Evolutionary conservation across 2,329 filamentous ascomycete species (phyloP), one percentile per base, ranked within the genome.

Genomic region (Trichoderma cornu-damae): DNA sequence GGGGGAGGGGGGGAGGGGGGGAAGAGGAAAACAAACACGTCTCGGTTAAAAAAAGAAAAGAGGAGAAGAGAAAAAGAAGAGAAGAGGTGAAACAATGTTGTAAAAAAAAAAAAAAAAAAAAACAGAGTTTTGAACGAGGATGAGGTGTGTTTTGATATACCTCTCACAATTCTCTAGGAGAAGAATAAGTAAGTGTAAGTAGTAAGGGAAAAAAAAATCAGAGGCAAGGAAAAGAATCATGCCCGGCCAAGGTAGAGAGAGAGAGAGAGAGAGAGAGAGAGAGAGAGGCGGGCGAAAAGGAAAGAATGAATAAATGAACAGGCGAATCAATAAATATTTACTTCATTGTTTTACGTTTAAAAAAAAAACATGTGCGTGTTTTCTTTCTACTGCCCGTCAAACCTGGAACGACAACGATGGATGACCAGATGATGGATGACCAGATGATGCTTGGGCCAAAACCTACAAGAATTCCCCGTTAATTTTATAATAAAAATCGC

Each of bases 401-500:
- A n/a, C n/a, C n/a, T n/a, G n/a, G n/a, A n/a, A n/a, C n/a, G n/a
- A n/a, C n/a, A n/a, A n/a, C n/a, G n/a, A n/a, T n/a, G n/a, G n/a
- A n/a, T n/a, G n/a, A n/a, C n/a, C n/a, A n/a, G n/a, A n/a, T n/a
- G n/a, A n/a, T n/a, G n/a, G n/a, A n/a, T n/a, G n/a, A n/a, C n/a
- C 28, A 12, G 30, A 14, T 7, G 18, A 28, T 9, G 12, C 16
- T 42, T 26, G 8, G 22, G 37, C 30, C 38, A 26, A 44, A 28
- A 35, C 46, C 42, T 46, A 46, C 24, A 42, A 38, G 32, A 37
- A 46, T 16, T 37, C 20, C n/a, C 22, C n/a, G n/a, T 46, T 46
- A 40, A 46, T 22, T 43, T 9, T 46, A 38, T 30, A 42, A 53
- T 44, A 28, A 48, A 44, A 30, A 42, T 44, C 50, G 32, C 44